A percentile compares a stretch with the other conserved stretches of the same genome.
phyloP scores from a whole-genome alignment of 2,329 filamentous ascomycete species.

The Acephala macrosclerotiorum region DNA sequence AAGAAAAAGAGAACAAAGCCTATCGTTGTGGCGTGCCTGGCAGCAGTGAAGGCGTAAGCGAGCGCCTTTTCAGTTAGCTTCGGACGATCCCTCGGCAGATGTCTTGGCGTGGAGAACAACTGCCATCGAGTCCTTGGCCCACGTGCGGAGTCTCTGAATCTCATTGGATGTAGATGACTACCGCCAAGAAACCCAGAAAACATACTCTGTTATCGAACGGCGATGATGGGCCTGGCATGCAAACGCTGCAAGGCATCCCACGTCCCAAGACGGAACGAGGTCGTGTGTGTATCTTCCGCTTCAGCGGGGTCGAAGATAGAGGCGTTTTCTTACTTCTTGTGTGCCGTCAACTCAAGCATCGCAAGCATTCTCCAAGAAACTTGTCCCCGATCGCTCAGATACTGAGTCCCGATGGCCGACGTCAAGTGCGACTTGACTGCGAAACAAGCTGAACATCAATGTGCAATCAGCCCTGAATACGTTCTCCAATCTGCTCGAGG shows the following conservation, averaged over 20 bases:
- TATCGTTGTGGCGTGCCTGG: neutral
- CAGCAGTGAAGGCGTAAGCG: neutral
- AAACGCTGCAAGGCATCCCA: neutral
- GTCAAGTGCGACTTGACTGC: neutral
- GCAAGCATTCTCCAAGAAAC: constrained; percentile 4
- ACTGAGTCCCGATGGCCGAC: neutral
- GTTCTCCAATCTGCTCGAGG: neutral
- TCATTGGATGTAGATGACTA: constrained; percentile 25
- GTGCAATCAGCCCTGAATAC: constrained; percentile 1
- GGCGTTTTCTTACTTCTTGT: neutral
- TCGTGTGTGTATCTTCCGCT: constrained; percentile 11
- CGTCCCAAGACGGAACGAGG: neutral
- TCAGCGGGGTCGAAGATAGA: neutral
- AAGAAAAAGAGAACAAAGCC: no score
- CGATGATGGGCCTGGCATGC: neutral
- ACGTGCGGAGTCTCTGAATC: constrained; percentile 16
- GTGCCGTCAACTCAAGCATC: neutral
- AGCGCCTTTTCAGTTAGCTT: neutral
- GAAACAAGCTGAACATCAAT: neutral
- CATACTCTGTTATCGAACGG: neutral
- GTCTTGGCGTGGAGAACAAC: neutral
- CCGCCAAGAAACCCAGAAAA: neutral
- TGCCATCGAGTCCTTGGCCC: constrained; percentile 14
- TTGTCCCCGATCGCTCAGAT: neutral
- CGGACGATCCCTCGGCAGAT: no score